phyloP scores from a whole-genome alignment of 2,329 filamentous ascomycete species.

The Scopulariopsis brevicaulis region DNA sequence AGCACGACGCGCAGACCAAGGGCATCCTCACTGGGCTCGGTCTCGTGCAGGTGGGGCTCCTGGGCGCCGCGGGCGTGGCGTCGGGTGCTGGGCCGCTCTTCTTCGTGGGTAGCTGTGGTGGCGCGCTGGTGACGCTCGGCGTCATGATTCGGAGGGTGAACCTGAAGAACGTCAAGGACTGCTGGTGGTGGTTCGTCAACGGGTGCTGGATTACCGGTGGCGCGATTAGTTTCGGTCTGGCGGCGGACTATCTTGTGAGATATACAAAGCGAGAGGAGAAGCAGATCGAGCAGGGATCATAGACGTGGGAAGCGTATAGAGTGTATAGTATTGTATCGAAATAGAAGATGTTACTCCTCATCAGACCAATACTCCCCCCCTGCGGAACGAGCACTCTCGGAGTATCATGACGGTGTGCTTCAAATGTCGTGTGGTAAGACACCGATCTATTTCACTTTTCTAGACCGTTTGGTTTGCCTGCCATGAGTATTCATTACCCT shows the following conservation, averaged over 20 bases:
- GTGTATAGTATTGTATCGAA: constrained; percentile 4
- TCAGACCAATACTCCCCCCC: not conserved
- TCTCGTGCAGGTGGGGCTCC: constrained; percentile 53
- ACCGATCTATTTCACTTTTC: constrained; percentile 22
- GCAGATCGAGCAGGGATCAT: not conserved
- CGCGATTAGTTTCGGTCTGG: constrained; percentile 45
- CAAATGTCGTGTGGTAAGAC: constrained; percentile 5
- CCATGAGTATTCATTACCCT: constrained; percentile 27
- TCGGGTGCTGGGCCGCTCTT: constrained; percentile 59
- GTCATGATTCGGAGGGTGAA: constrained; percentile 59
- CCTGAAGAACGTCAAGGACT: constrained; percentile 53
- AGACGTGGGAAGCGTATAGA: not conserved
- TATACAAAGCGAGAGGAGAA: constrained; percentile 17
- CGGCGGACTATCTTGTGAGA: constrained; percentile 44
- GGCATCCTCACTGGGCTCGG: constrained; percentile 61
- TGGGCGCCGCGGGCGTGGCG: constrained; percentile 58
- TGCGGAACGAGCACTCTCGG: not conserved
- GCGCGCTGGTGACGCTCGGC: constrained; percentile 46
- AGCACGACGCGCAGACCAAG: constrained; percentile 69
- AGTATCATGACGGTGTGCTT: not conserved
- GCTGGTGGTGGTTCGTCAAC: constrained; percentile 70
- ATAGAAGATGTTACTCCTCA: not conserved
- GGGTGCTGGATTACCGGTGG: constrained; percentile 60
- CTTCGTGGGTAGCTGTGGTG: constrained; percentile 56
- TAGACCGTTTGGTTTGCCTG: constrained; percentile 22